Evolutionary conservation across 768 basidiomycete species (phyloP), one percentile per base, ranked within the genome.

Genomic region (Suillus ampliporus): DNA sequence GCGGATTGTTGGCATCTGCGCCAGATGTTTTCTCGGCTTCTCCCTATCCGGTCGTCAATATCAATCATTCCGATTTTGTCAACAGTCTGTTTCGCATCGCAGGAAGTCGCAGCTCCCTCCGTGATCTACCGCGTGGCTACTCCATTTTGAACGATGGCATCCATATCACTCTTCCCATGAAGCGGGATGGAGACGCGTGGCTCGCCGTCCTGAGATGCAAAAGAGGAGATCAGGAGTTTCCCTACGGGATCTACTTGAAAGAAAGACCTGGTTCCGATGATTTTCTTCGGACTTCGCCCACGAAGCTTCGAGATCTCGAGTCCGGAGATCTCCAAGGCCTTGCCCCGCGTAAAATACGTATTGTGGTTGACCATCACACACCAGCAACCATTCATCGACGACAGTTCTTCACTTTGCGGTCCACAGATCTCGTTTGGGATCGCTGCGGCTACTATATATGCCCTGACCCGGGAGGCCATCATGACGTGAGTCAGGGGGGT

Each of bases 81-180:
- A 19, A 38, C 15, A 23, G 5, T 38, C 17, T 56, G 26, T n/a
- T 14, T 21, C 34, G 2, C 3, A 23, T 21, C 31, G 11, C 8
- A 17, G 2, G 53, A 9, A 17, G 3, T 3, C 38, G 17, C 38
- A 56, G 6, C 38, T 11, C 3, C 17, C 17, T 28, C 26, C 10
- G 23, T 26, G 8, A 28, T 17, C 23, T 56, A 13, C 23, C 23
- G 38, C 38, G 26, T 26, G 54, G 54, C 5, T 62, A 38, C 41
- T 37, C 26, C 57, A 40, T 57, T 23, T 28, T 28, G 26, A 62
- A 62, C 28, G 41, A 47, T 40, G 58, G 61, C 10, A 58, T 62
- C 8, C 58, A 48, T 37, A 62, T 62, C 11, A 60, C 58, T 31
- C 58, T 62, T 37, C 58, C 61, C 17, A 62, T 62, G 57, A 62